phyloP scores from a whole-genome alignment of 495 filamentous ascomycete species.

The Penicillium lividum region DNA sequence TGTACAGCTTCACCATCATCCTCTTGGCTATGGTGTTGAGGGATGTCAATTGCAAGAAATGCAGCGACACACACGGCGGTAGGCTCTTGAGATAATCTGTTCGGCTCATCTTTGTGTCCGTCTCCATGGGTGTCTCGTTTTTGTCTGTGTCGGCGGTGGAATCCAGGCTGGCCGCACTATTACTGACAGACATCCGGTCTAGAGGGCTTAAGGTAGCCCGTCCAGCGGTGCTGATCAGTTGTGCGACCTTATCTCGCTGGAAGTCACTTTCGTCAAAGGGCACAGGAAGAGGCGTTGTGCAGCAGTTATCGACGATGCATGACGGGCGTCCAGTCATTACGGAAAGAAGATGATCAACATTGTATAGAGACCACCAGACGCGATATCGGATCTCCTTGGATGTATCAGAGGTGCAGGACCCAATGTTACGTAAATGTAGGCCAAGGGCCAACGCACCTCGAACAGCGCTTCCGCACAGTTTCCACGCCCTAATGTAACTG shows the following conservation, averaged over 20 bases:
- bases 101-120: conserved; percentile 21
- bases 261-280: conserved; percentile 54
- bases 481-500: conserved; percentile 55
- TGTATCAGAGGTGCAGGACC: conserved; percentile 43
- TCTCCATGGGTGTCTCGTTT: conserved; percentile 21
- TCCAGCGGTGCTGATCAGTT: conserved; percentile 31
- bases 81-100: conserved; percentile 32
- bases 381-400: conserved; percentile 59
- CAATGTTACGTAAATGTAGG: conserved; percentile 59
- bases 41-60: conserved; percentile 49
- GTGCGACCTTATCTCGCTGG: conserved; percentile 37
- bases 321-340: conserved; percentile 62
- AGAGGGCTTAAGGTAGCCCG: conserved; percentile 23
- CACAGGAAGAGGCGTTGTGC: conserved; percentile 55
- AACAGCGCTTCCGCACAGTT: conserved; percentile 56
- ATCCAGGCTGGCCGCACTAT: conserved; percentile 26
- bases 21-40: conserved; percentile 54
- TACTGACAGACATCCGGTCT: conserved; percentile 24
- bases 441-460: conserved; percentile 60
- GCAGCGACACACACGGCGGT: conserved; percentile 46
- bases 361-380: conserved; percentile 63
- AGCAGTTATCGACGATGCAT: conserved; percentile 54
- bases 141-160: conserved; percentile 27
- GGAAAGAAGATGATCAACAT: conserved; percentile 57
- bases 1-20: conserved; percentile 58